Percentiles rank a stretch among this genome's conserved stretches.
phyloP scores from a whole-genome alignment of 306 rosid genomes.

The Trichosanthes truncata region DNA sequence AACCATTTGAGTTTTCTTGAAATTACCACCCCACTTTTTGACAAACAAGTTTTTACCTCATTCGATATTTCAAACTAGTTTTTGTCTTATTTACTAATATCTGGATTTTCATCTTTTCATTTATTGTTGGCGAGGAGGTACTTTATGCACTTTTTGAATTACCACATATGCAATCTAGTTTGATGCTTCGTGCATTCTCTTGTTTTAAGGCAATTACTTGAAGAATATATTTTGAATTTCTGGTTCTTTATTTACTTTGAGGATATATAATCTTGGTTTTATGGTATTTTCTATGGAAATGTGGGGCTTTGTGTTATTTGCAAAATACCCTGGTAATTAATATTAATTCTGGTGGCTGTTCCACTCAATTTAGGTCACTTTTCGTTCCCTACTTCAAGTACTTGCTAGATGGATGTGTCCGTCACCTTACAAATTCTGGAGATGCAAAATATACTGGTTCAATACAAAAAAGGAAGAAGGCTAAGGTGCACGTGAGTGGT shows the following conservation, averaged over 20 bases:
- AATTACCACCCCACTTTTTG: not conserved
- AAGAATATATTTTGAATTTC: not conserved
- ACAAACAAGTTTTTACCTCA: not conserved
- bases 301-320: not conserved
- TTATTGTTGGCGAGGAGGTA: not conserved
- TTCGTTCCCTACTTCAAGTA: slow-evolving; percentile 91
- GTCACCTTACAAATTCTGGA: slow-evolving; percentile 43
- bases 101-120: not conserved
- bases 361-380: slow-evolving; percentile 49
- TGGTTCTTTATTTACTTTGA: not conserved
- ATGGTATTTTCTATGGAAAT: not conserved
- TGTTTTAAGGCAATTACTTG: not conserved
- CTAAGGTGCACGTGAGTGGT: slow-evolving; percentile 35
- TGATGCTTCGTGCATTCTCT: not conserved
- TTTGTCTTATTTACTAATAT: not conserved
- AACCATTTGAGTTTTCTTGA: not conserved
- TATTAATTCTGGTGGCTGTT: not conserved
- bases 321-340: not conserved
- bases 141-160: not conserved
- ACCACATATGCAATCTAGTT: not conserved
- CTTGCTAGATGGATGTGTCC: slow-evolving; percentile 65
- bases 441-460: slow-evolving; percentile 27
- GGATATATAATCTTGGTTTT: not conserved
- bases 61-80: not conserved
- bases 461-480: slow-evolving; percentile 62